phyloP scores from a whole-genome alignment of 108 stramenopile species.

The Schizochytrium sp. region DNA sequence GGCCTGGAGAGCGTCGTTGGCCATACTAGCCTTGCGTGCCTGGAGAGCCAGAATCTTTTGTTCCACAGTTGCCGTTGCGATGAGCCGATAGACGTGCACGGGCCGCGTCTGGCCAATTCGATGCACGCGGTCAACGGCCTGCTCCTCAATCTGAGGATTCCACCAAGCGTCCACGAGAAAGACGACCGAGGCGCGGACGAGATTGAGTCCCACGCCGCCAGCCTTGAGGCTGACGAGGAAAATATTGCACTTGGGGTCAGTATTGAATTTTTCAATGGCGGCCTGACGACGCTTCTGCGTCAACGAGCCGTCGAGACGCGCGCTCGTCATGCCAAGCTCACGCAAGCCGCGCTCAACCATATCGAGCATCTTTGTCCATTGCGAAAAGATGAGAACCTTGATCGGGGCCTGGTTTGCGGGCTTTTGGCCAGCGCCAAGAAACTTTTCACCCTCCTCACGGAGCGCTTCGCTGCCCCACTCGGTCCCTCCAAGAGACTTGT shows the following conservation, averaged over 20 bases:
- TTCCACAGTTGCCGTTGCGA: slow-evolving; percentile 90
- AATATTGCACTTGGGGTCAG: slow-evolving; percentile 12
- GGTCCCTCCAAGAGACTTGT: neutral
- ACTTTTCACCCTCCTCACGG: neutral
- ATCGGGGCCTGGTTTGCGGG: neutral
- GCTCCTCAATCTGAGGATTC: slow-evolving; percentile 56
- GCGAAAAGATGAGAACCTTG: slow-evolving; percentile 53
- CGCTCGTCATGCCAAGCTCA: neutral
- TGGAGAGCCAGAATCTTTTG: slow-evolving; percentile 91
- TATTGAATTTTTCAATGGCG: slow-evolving; percentile 28
- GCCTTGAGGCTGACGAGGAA: slow-evolving; percentile 25
- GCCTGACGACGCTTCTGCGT: slow-evolving; percentile 22
- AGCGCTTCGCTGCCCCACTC: neutral
- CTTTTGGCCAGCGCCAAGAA: neutral
- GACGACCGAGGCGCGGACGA: slow-evolving; percentile 29
- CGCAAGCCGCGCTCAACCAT: slow-evolving; percentile 38
- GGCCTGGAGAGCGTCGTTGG: slow-evolving; percentile 78
- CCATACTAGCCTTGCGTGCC: slow-evolving; percentile 87
- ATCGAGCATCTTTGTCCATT: slow-evolving; percentile 56
- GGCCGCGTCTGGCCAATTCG: slow-evolving; percentile 87
- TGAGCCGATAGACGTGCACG: slow-evolving; percentile 85
- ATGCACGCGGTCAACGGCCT: slow-evolving; percentile 95
- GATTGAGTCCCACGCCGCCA: slow-evolving; percentile 43
- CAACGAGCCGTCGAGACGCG: slow-evolving; percentile 18
- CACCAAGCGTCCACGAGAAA: slow-evolving; percentile 42